phyloP scores from a whole-genome alignment of 768 basidiomycete species.

The Trametopsis cervina region DNA sequence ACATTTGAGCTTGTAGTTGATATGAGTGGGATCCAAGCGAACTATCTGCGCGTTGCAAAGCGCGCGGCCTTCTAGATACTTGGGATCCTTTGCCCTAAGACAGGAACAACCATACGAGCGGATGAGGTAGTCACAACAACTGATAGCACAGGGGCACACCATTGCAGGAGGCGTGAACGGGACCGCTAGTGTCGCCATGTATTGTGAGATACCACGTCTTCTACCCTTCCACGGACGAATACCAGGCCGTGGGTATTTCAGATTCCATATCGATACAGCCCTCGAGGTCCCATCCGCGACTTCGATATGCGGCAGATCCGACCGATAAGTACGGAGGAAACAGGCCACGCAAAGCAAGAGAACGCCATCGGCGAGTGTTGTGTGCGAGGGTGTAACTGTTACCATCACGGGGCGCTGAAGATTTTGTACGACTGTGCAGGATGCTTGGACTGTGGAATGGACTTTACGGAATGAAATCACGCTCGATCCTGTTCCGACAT shows the following conservation, averaged over 20 bases:
- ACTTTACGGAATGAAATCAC: neutral
- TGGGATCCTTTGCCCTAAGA: neutral
- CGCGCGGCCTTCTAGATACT: neutral
- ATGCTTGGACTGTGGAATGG: too few relatives aligned
- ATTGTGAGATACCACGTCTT: neutral
- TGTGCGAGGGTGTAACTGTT: too few relatives aligned
- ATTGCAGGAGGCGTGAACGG: neutral
- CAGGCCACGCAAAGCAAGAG: too few relatives aligned
- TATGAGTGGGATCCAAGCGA: too few relatives aligned
- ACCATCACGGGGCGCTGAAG: too few relatives aligned
- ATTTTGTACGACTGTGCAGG: too few relatives aligned
- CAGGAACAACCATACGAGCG: neutral
- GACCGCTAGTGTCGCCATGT: neutral
- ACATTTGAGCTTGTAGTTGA: too few relatives aligned
- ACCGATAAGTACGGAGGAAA: too few relatives aligned
- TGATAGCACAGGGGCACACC: neutral
- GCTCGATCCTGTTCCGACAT: neutral
- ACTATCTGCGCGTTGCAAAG: too few relatives aligned
- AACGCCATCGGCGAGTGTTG: too few relatives aligned
- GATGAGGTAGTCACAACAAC: neutral
- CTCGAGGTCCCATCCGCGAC: neutral
- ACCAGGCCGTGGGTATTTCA: neutral
- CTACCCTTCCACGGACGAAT: neutral
- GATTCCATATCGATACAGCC: neutral
- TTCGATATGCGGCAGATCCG: too few relatives aligned